Percentiles rank a stretch among this genome's conserved stretches.
These are phyloP conservation scores for Globisporangium carolinianum DNA, from an alignment of 352 stramenopile species.

Conservation along the genomic window DNA sequence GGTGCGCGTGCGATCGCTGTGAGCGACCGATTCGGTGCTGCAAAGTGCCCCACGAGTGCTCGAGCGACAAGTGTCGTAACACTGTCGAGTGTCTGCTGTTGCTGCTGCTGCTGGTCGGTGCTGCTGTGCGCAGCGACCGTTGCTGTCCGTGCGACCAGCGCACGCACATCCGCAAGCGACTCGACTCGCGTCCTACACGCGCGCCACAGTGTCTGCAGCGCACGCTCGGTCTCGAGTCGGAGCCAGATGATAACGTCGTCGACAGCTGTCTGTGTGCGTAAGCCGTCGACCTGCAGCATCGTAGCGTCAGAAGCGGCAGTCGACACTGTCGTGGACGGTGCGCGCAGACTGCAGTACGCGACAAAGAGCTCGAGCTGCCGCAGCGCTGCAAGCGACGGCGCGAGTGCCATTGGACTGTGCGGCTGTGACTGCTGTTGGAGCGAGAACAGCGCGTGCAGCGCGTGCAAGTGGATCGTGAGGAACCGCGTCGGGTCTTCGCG, in stretches of 20 bases:
- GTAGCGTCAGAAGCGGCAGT: background rate
- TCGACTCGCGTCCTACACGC: slow-evolving; percentile 13
- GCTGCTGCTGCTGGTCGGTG: background rate
- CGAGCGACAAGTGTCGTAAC: background rate
- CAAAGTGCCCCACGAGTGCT: slow-evolving; percentile 4
- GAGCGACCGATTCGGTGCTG: background rate
- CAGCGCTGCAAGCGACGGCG: slow-evolving; percentile 24
- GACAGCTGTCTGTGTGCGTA: background rate
- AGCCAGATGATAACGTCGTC: slow-evolving; percentile 29
- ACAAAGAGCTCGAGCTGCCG: slow-evolving; percentile 36
- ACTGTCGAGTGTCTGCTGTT: background rate
- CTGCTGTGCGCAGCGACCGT: too few relatives aligned
- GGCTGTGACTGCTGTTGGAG: slow-evolving; percentile 25
- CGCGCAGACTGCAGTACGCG: slow-evolving; percentile 10
- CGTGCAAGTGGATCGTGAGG: slow-evolving; percentile 37
- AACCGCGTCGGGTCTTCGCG: slow-evolving; percentile 29
- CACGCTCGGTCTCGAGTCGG: slow-evolving; percentile 34
- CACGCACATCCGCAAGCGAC: background rate
- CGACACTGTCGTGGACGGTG: background rate
- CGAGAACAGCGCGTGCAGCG: slow-evolving; percentile 47
- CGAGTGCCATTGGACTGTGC: slow-evolving; percentile 11
- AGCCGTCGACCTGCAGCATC: background rate
- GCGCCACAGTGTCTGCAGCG: slow-evolving; percentile 30
- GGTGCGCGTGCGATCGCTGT: background rate
- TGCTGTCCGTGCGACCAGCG: background rate